Conservation (phyloP, 176 grass and related monocot genomes). For the Carex myosuroides region DNA sequence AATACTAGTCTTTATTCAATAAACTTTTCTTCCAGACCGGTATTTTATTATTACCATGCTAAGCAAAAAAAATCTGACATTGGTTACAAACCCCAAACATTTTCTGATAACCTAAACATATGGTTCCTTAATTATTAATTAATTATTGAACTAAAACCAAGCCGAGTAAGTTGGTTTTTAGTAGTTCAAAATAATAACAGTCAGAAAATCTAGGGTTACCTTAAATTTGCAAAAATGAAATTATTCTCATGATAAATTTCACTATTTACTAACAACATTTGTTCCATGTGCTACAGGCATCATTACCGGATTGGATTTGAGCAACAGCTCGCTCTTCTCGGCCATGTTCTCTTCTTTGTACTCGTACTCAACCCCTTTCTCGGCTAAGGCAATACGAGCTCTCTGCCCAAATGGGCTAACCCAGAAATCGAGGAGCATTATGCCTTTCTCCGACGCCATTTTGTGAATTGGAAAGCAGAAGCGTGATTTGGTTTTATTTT, state of each 20-base stretch:
- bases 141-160: background rate
- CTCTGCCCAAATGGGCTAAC: conserved; percentile 64
- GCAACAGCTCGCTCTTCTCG: conserved; percentile 41
- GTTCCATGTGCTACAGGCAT: background rate
- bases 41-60: background rate
- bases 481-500: background rate
- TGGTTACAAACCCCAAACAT: background rate
- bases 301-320: conserved; percentile 47
- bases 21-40: background rate
- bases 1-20: background rate
- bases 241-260: background rate
- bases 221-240: background rate
- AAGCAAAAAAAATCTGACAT: background rate
- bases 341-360: conserved; percentile 39
- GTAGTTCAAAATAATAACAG: background rate
- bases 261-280: background rate
- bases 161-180: background rate
- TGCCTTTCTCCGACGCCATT: conserved; percentile 19
- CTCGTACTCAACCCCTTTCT: conserved; percentile 70
- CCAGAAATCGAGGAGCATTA: conserved; percentile 44
- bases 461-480: background rate
- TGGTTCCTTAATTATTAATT: background rate
- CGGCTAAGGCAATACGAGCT: conserved; percentile 36
- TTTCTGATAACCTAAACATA: background rate
- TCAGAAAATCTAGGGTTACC: background rate